Conservation (phyloP, 495 filamentous ascomycete species). For the Copromyces sp. region DNA sequence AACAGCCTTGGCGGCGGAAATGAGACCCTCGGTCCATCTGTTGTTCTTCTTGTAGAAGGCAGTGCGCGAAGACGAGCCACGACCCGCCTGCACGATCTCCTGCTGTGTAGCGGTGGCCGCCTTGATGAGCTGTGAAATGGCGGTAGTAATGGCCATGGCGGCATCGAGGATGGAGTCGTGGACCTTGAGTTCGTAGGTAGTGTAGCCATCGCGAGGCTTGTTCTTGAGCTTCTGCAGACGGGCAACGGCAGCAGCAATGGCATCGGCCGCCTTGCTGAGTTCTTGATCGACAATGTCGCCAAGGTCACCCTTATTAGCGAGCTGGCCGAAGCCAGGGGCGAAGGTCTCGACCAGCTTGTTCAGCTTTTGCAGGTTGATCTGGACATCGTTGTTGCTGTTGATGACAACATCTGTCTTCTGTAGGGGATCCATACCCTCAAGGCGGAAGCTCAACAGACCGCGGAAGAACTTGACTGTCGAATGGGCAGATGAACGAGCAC, state of each 20-base stretch:
- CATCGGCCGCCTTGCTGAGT: conserved; percentile 85
- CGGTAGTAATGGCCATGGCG: conserved; percentile 90
- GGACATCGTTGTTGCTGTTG: conserved; percentile 91
- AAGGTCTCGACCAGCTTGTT: conserved; percentile 89
- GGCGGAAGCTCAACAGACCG: conserved; percentile 80
- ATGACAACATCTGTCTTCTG: conserved; percentile 93
- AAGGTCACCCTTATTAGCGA: conserved; percentile 73
- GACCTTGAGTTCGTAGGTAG: conserved; percentile 92
- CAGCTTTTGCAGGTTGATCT: conserved; percentile 79
- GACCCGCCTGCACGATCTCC: conserved; percentile 94
- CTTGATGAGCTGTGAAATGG: conserved; percentile 91
- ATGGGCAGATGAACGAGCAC: conserved; percentile 74
- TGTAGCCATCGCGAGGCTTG: conserved; percentile 87
- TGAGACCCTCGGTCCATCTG: conserved; percentile 94
- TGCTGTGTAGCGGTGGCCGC: conserved; percentile 89
- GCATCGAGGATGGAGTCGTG: conserved; percentile 92
- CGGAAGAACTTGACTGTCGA: conserved; percentile 94
- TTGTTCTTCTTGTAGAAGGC: conserved; percentile 99
- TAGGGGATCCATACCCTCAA: conserved; percentile 75
- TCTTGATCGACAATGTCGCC: conserved; percentile 91
- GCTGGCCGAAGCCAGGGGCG: conserved; percentile 70
- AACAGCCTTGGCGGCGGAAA: conserved; percentile 94
- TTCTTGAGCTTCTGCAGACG: conserved; percentile 83
- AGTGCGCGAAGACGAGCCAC: conserved; percentile 77
- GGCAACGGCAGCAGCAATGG: conserved; percentile 84